Evolutionary conservation across 2,329 filamentous ascomycete genomes (phyloP).

Genomic region (Colletotrichum falcatum): DNA sequence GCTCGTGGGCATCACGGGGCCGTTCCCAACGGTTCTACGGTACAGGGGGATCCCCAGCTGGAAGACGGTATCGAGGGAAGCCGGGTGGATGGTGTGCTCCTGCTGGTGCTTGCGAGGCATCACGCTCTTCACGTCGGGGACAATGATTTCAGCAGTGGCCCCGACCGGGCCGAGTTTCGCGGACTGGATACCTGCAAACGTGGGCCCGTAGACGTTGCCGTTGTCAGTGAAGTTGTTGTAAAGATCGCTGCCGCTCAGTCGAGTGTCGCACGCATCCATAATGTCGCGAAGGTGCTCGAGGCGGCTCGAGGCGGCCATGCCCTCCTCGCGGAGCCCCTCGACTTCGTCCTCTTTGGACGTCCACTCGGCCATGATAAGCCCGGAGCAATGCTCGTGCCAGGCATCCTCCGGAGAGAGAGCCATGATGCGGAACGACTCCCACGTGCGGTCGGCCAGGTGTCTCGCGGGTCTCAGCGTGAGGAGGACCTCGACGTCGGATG

Average conservation of each 20-base stretch:
- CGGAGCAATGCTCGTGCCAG: slow-evolving; percentile 43
- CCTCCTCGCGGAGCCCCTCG: slow-evolving; percentile 11
- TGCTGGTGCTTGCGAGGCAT: slow-evolving; percentile 48
- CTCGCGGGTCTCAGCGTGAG: slow-evolving; percentile 23
- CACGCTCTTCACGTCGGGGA: slow-evolving; percentile 34
- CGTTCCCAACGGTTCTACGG: slow-evolving; percentile 7
- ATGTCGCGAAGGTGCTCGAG: background rate
- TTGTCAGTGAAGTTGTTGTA: slow-evolving; percentile 1
- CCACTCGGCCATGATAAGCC: slow-evolving; percentile 39
- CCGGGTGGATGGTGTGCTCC: slow-evolving; percentile 48
- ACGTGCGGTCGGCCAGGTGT: slow-evolving; percentile 14
- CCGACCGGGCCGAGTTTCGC: background rate
- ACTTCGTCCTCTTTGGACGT: slow-evolving; percentile 33
- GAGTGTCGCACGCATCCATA: background rate
- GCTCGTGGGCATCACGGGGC: slow-evolving; percentile 11
- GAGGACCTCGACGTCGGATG: slow-evolving; percentile 30
- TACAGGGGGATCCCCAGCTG: background rate
- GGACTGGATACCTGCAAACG: background rate
- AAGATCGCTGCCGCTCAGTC: background rate
- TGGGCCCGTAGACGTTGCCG: slow-evolving; percentile 8
- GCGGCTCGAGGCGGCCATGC: background rate
- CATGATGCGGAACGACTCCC: slow-evolving; percentile 40
- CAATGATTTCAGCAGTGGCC: background rate
- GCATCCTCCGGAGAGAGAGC: slow-evolving; percentile 30
- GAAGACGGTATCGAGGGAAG: slow-evolving; percentile 47